These are phyloP conservation scores for Exserohilum turcica DNA, from an alignment of 2,329 filamentous ascomycete genomes.

Conservation along the genomic window DNA sequence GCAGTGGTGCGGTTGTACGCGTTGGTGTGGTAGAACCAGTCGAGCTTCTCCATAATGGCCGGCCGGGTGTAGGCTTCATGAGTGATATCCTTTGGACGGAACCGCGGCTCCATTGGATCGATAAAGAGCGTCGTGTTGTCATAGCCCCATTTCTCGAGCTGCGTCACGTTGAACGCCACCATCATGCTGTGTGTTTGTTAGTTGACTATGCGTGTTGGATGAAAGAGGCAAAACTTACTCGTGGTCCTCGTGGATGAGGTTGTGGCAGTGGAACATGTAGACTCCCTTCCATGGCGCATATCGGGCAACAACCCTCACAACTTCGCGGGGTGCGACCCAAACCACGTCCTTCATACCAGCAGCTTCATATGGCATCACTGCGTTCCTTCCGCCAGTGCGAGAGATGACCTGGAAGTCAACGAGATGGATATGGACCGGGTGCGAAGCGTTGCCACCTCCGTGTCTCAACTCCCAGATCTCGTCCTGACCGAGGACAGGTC, in stretches of 20 bases:
- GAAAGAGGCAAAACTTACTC: slow-evolving; percentile 27
- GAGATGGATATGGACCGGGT: slow-evolving; percentile 63
- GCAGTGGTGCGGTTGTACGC: slow-evolving; percentile 33
- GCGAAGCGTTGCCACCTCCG: slow-evolving; percentile 56
- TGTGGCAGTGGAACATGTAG: slow-evolving; percentile 56
- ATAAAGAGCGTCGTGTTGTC: slow-evolving; percentile 40
- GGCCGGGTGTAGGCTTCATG: slow-evolving; percentile 31
- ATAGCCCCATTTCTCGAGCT: slow-evolving; percentile 43
- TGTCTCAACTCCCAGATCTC: slow-evolving; percentile 53
- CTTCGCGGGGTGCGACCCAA: slow-evolving; percentile 58
- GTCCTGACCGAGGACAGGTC: slow-evolving; percentile 38
- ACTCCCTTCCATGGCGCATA: slow-evolving; percentile 54
- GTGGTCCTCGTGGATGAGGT: slow-evolving; percentile 54
- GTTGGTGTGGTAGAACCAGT: slow-evolving; percentile 37
- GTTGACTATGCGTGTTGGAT: not conserved
- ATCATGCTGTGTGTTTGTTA: slow-evolving; percentile 43
- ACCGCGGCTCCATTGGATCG: slow-evolving; percentile 38
- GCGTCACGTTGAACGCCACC: slow-evolving; percentile 51
- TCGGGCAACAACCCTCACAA: slow-evolving; percentile 33
- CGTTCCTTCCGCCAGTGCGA: slow-evolving; percentile 51
- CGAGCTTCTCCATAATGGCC: slow-evolving; percentile 37
- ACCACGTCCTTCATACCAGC: slow-evolving; percentile 64
- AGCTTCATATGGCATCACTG: slow-evolving; percentile 59
- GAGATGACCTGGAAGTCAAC: slow-evolving; percentile 62
- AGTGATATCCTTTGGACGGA: slow-evolving; percentile 32